Base-by-base conservation (phyloP, 179 eudicot species). In the Kewa caespitosa region DNA sequence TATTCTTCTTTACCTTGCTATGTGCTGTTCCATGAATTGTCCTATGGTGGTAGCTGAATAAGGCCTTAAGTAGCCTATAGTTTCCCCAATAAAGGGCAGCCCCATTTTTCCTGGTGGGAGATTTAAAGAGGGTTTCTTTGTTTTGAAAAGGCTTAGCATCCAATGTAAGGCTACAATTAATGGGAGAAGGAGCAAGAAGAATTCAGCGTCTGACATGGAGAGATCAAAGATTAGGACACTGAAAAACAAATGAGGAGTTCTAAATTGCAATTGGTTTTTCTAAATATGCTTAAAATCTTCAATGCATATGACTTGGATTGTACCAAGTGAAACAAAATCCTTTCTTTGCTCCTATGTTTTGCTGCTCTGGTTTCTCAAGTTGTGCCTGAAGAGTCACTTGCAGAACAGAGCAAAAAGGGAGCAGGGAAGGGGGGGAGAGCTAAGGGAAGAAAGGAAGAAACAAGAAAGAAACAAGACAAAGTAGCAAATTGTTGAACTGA, bases 51-150 rank as follows among this genome's bases (percentile, higher is more conserved):
- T 93, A 50, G 98, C 98, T 34, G 92, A 81, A 82, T 89, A 90
- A 15, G 99, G 98, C 82, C 73, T 95, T 69, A 95, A 81, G 76
- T 93, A 95, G 61, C 90, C 93, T n/a, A 95, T 80, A 50, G 99
- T 95, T 81, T 95, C 99, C 22, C 99, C 99, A 72, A 95, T 86
- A 75, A 95, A 91, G 50, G 98, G 99, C 82, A 90, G 93, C 43
- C 98, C 98, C 90, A 86, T 86, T 76, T 83, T 87, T 31, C 99
- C 99, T 7, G 99, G 98, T 33, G 99, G 99, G 55, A 95, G 97
- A 86, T 93, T 91, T n/a, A 77, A 76, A 30, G 75, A 72, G 48
- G 78, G 75, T 57, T 83, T 80, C 73, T 79, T 85, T 74, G 84
- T 80, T 73, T 78, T 89, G 42, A 76, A 70, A 61, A 86, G 74